Base-by-base conservation (phyloP, 495 filamentous ascomycete genomes). In the Tuber borchii region DNA sequence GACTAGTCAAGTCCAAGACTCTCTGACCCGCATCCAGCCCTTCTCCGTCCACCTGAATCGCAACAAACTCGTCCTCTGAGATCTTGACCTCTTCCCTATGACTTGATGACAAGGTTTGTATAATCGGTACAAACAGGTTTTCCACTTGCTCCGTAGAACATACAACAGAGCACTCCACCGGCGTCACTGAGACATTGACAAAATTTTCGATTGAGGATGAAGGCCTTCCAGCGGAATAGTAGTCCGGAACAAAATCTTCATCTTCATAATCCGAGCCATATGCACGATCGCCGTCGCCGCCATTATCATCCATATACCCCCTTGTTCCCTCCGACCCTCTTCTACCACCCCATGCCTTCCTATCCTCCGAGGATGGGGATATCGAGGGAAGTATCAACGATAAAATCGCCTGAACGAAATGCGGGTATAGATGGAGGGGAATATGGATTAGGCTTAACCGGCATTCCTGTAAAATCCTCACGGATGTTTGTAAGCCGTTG, bases 21-120 rank as follows among this genome's bases (percentile, higher is more conserved):
- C 95, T 89, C 79, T 94, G 93, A n/a, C 94, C 94, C 31, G 95
- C 95, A 81, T 97, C 94, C 76, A 97, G 89, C 1, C 94, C 94
- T 75, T 94, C 90, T 48, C 91, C 92, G 72, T 91, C 91, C 69
- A 99, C 93, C 74, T 93, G 91, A 82, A 98, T 92, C 26, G 93
- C 93, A 39, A 94, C 89, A 83, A 92, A 97, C 71, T 92, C 90
- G 75, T 98, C 93, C 69, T 88, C 87, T 45, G 92, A 95, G 72
- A 98, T 90, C 9, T 88, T 88, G 20, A 94, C 89, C 17, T 87
- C 84, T 73, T 86, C 87, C 37, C 86, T 84, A 19, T 84, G 71
- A 65, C 83, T 85, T 31, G 76, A 80, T 16, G 86, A 88, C 20
- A 87, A 84, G 12, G 84, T 86, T 72, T 86, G 85, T 80, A 93